Evolutionary conservation across 371 early-diverging fungal genomes (phyloP), one percentile per base, ranked within the genome.

Genomic region (Rhizopus stolonifer): DNA sequence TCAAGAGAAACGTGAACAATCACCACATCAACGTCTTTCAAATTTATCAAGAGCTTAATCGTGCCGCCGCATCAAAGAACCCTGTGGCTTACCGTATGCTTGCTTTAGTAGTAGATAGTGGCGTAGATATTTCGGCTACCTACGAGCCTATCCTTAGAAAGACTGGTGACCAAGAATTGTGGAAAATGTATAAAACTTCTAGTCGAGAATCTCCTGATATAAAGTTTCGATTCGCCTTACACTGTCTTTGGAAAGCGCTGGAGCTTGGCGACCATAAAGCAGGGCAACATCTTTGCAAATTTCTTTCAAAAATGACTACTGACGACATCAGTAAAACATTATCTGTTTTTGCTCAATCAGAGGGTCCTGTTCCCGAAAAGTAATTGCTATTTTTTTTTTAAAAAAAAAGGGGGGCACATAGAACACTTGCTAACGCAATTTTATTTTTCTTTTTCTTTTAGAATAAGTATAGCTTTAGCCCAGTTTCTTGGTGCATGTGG

Each of bases 171-270:
- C 18, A 42, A 42, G 22, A 5, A 2, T 21, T 42, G 9, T 42
- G 42, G 42, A 19, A 5, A 8, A 18, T 42, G 6, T 42, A 42
- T 13, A 1, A 42, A 42, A 42, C 10, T 9, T 18, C 21, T 10
- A 21, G 15, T n/a, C 11, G 10, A 13, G 42, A 42, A 42, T 17
- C 42, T 19, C 9, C 17, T 26, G 31, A 58, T 24, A 10, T 49
- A 18, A 33, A 42, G 31, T 57, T 42, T 7, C 44, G 46, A 17
- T 62, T 62, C 36, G 25, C 53, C 2, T 40, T 62, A 18, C 45
- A 57, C 5, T 54, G 57, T 23, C 34, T 62, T 3, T 62, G 63
- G 63, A 56, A 45, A 32, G 58, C 58, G 1, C 49, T 62, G 19
- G 29, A 44, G 22, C 24, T 62, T 1, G 47, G 49, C 11, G 63